Evolutionary conservation across 140 eudicot species (phyloP).

Genomic region (Erigeron philadelphicus): DNA sequence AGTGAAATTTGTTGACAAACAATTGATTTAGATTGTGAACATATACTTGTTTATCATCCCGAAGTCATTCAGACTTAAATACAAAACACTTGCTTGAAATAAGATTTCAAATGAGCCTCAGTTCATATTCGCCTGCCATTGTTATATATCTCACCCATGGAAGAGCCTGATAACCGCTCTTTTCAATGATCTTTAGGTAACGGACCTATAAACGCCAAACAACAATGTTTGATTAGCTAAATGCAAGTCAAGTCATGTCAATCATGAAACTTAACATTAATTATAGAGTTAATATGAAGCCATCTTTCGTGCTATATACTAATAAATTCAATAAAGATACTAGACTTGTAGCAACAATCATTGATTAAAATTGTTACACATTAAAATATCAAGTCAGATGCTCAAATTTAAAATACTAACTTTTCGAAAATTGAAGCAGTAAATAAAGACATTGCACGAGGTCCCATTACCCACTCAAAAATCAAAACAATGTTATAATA

Average conservation of each 20-base stretch:
- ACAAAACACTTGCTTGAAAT: constrained; percentile 23
- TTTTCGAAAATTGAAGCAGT: background rate
- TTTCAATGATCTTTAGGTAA: constrained; percentile 90
- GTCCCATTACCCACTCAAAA: background rate
- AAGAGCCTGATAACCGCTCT: constrained; percentile 97
- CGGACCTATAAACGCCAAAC: constrained; percentile 54
- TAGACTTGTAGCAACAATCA: background rate
- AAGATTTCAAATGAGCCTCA: constrained; percentile 57
- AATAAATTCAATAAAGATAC: background rate
- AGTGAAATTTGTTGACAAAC: constrained; percentile 16
- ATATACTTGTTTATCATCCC: constrained; percentile 10
- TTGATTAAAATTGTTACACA: background rate
- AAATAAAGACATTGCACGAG: background rate
- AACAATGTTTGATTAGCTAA: background rate
- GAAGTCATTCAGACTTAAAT: constrained; percentile 19
- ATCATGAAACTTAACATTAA: background rate
- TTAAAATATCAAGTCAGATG: background rate
- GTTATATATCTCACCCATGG: constrained; percentile 99
- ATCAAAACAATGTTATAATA: background rate
- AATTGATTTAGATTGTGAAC: constrained; percentile 19
- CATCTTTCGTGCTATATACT: background rate
- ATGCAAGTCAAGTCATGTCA: background rate
- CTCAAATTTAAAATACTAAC: background rate
- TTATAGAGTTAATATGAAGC: background rate
- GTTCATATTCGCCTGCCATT: constrained; percentile 97